Conservation (phyloP, 306 rosid genomes). For the Crataegus laevigata region DNA sequence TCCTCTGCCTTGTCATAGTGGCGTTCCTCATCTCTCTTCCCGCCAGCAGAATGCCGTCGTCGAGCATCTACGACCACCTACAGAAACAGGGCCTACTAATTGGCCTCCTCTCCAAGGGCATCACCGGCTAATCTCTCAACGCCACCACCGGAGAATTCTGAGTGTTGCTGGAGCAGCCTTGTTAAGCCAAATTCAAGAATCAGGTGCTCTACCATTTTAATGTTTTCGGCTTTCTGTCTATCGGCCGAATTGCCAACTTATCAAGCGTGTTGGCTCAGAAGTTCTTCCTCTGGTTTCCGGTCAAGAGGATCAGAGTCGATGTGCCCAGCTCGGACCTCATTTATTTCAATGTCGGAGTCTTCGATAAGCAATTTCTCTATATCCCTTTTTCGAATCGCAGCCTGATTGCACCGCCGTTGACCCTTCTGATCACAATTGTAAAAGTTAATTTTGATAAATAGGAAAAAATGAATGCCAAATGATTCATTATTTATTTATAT, state of each 20-base stretch:
- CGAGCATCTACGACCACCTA: conserved; percentile 64
- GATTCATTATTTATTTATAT: too few relatives aligned
- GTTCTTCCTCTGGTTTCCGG: conserved; percentile 80
- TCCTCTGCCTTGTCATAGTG: not conserved
- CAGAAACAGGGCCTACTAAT: conserved; percentile 58
- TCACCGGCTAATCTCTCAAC: conserved; percentile 42
- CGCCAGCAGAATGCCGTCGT: not conserved
- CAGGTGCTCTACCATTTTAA: conserved; percentile 68
- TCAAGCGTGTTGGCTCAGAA: conserved; percentile 80
- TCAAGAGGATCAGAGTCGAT: conserved; percentile 71
- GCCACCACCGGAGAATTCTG: conserved; percentile 30
- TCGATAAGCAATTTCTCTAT: conserved; percentile 78
- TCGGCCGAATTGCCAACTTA: conserved; percentile 50
- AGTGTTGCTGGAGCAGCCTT: conserved; percentile 48
- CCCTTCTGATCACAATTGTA: conserved; percentile 24
- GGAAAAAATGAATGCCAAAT: too few relatives aligned
- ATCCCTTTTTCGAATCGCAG: conserved; percentile 62
- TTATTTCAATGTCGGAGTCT: conserved; percentile 78
- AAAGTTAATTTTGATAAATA: too few relatives aligned
- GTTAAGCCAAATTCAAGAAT: conserved; percentile 81
- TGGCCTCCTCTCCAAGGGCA: conserved; percentile 67
- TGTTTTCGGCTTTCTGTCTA: conserved; percentile 46
- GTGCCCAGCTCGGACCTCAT: conserved; percentile 63
- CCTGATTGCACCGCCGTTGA: conserved; percentile 54
- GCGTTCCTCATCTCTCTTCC: not conserved